Base-by-base conservation (phyloP, 2,329 filamentous ascomycete genomes). In the Cladosporium velox region DNA sequence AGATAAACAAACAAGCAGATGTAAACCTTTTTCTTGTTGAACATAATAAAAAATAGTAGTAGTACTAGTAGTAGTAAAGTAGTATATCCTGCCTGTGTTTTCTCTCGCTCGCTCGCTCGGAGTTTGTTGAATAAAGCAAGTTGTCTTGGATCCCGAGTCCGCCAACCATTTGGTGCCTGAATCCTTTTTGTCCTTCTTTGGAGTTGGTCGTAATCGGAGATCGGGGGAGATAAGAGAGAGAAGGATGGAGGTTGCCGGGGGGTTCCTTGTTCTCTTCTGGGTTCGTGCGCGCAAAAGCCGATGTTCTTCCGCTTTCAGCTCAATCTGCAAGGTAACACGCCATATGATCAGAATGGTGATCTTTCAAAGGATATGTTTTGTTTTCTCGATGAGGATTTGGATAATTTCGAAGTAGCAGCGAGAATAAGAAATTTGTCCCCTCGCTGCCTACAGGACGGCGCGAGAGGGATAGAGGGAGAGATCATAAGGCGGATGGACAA, bases 301-400 rank as follows among this genome's bases (percentile, higher is more conserved):
- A 18, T 44, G 3, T 21, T 47, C 10, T 47, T 24, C 4, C 18
- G n/a, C 10, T 21, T 21, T 34, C 47, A 61, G 10, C 28, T 44
- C 38, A 61, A 51, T 34, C 59, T 61, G 59, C 12, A n/a, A 34
- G 30, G 21, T 26, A 34, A 32, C 30, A 28, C 51, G 47, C 28
- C 41, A 44, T 26, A 34, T 61, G 59, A 51, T 61, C 41, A 61
- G 59, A 61, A 49, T 49, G 59, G 12, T 49, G 26, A 32, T 51
- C 59, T 41, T 41, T 49, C 41, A 38, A 59, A 30, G 10, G 14
- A 26, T 35, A 35, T 35, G 41, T 47, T n/a, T 21, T 32, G 11
- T 18, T 34, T 34, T 21, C 51, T n/a, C 18, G 15, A 21, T 4
- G 15, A 4, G 30, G 15, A 34, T 34, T 2, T 47, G n/a, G 18